phyloP scores from a whole-genome alignment of 495 filamentous ascomycete species.

The Chaetomium tenue region DNA sequence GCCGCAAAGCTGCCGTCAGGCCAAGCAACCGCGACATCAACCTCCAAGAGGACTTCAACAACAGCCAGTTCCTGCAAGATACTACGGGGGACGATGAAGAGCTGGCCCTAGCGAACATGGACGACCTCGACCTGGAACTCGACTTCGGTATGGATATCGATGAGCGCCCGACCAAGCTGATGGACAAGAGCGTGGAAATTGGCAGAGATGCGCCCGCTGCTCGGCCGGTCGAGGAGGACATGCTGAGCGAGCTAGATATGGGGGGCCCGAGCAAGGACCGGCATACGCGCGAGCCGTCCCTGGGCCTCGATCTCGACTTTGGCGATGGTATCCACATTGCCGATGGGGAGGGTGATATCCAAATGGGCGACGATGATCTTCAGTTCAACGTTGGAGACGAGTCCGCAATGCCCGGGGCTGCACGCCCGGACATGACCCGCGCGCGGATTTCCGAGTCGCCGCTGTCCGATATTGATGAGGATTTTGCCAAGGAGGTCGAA shows the following conservation, averaged over 20 bases:
- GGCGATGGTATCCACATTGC: conserved; percentile 54
- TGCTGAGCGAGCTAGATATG: conserved; percentile 64
- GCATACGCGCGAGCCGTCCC: conserved; percentile 41
- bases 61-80: conserved; percentile 68
- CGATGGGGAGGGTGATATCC: conserved; percentile 60
- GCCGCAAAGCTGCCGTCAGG: conserved; percentile 43
- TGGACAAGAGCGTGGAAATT: conserved; percentile 73
- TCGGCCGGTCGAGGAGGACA: conserved; percentile 65
- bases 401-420: conserved; percentile 46
- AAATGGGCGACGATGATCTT: conserved; percentile 60
- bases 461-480: conserved; percentile 65
- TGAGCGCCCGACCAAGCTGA: conserved; percentile 40
- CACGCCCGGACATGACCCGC: conserved; percentile 45
- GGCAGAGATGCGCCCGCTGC: conserved; percentile 74
- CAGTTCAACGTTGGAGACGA: conserved; percentile 52
- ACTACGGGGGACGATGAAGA: conserved; percentile 56
- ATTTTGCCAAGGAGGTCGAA: conserved; percentile 52
- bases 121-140: conserved; percentile 57
- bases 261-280: conserved; percentile 49
- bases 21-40: conserved; percentile 64
- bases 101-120: conserved; percentile 50
- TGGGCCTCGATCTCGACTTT: conserved; percentile 50
- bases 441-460: conserved; percentile 65
- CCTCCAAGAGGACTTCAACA: conserved; percentile 56
- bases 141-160: conserved; percentile 60